phyloP scores from a whole-genome alignment of 768 basidiomycete species.

The Suillus cothurnatus region DNA sequence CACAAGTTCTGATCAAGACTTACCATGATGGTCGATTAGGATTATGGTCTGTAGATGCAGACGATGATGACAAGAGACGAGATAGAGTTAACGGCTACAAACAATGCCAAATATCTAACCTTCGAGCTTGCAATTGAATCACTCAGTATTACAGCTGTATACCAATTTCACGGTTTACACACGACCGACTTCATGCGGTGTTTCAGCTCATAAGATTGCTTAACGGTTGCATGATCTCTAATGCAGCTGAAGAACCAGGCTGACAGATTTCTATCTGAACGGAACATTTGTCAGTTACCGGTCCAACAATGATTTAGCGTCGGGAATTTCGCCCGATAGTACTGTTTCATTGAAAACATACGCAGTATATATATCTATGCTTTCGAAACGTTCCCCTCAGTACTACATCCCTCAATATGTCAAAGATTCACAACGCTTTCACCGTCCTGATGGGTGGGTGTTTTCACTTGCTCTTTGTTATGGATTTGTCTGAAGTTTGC shows the following conservation, averaged over 20 bases:
- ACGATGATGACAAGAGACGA: slow-evolving; percentile 22
- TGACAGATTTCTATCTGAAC: not conserved
- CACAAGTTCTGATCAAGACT: slow-evolving; percentile 19
- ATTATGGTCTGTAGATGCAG: slow-evolving; percentile 17
- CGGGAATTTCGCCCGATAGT: not conserved
- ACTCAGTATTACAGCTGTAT: no score
- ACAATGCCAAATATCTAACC: not conserved
- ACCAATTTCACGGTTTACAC: not conserved
- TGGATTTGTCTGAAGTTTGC: slow-evolving; percentile 16
- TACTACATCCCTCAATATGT: not conserved
- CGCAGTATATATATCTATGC: no score
- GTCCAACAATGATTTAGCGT: not conserved
- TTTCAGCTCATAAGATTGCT: not conserved
- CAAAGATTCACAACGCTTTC: not conserved
- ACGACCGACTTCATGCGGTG: not conserved
- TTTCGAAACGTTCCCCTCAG: not conserved
- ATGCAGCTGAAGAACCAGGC: not conserved
- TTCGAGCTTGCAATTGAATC: not conserved
- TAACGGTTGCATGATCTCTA: not conserved
- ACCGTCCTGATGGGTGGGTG: slow-evolving; percentile 4
- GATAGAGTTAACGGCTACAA: slow-evolving; percentile 1
- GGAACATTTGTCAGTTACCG: no score
- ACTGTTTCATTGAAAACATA: no score
- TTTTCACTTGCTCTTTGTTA: not conserved
- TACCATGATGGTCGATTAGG: slow-evolving; percentile 59